A percentile compares a stretch with the other conserved stretches of the same genome.
Evolutionary conservation across 2,329 filamentous ascomycete genomes (phyloP).

Genomic region (Fusarium kyushuense): DNA sequence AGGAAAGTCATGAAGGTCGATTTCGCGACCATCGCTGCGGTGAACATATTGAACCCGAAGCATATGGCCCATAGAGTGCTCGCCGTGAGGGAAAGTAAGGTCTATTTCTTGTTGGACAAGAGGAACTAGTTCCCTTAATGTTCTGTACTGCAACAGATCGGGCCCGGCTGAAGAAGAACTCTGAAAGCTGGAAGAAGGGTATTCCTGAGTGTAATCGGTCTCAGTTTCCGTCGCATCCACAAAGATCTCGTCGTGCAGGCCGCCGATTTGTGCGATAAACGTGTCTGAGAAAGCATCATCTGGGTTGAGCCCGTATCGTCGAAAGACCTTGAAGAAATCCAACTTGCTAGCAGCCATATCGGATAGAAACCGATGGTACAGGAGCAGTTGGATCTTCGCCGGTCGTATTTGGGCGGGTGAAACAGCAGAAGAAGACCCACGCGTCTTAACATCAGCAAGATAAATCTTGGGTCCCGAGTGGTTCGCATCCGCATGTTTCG

Average conservation of each 20-base stretch:
- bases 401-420: slow-evolving; percentile 77
- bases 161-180: slow-evolving; percentile 39
- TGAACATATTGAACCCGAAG: slow-evolving; percentile 68
- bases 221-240: slow-evolving; percentile 60
- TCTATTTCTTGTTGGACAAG: slow-evolving; percentile 62
- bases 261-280: slow-evolving; percentile 81
- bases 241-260: slow-evolving; percentile 74
- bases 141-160: slow-evolving; percentile 61
- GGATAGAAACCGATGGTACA: slow-evolving; percentile 89
- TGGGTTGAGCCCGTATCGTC: slow-evolving; percentile 76
- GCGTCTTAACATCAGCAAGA: slow-evolving; percentile 90
- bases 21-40: slow-evolving; percentile 63
- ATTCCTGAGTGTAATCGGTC: slow-evolving; percentile 18
- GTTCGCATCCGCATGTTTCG: slow-evolving; percentile 22
- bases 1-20: slow-evolving; percentile 70
- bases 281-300: slow-evolving; percentile 78
- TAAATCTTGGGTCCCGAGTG: slow-evolving; percentile 64
- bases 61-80: slow-evolving; percentile 61
- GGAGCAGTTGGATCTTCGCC: slow-evolving; percentile 86
- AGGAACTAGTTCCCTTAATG: slow-evolving; percentile 60
- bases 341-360: slow-evolving; percentile 78
- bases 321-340: slow-evolving; percentile 75
- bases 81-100: slow-evolving; percentile 65
- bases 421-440: slow-evolving; percentile 73
- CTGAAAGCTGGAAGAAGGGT: slow-evolving; percentile 31